Evolutionary conservation across 1,284 basidiomycete species (phyloP).

Genomic region (Tremellales sp.): DNA sequence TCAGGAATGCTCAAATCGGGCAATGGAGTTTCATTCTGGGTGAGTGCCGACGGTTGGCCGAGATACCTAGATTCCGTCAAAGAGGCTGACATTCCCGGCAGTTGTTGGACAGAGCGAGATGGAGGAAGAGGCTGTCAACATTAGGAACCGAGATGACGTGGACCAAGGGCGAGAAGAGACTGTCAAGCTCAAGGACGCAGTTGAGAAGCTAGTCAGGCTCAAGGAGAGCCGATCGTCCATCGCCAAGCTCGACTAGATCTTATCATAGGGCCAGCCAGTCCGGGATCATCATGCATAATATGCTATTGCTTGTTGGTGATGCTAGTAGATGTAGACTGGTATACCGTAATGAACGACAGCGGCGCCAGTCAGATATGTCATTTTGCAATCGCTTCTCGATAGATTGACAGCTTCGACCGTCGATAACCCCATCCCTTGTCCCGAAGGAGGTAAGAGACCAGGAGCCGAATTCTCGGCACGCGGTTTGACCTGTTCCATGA

Average conservation of each 20-base stretch:
- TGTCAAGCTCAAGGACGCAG: conserved; percentile 38
- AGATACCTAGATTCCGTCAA: not conserved
- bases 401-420: conserved; percentile 74
- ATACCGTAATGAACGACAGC: conserved; percentile 93
- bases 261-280: no score
- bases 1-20: conserved; percentile 84
- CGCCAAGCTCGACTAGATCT: not conserved
- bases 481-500: conserved; percentile 4
- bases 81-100: conserved; percentile 42
- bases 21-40: conserved; percentile 98
- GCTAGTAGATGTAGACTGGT: conserved; percentile 52
- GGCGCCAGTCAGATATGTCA: conserved; percentile 93
- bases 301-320: no score
- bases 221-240: conserved; percentile 16
- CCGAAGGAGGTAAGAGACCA: conserved; percentile 19
- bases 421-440: conserved; percentile 46
- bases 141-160: conserved; percentile 86
- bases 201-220: conserved; percentile 36
- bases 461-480: conserved; percentile 2
- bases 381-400: conserved; percentile 74
- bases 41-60: conserved; percentile 53
- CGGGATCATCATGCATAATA: no score
- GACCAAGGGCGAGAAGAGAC: conserved; percentile 46
- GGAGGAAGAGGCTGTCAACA: conserved; percentile 80
- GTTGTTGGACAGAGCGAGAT: conserved; percentile 94